These are phyloP conservation scores for Globisporangium solare DNA, from an alignment of 352 stramenopile genomes.

Conservation along the genomic window DNA sequence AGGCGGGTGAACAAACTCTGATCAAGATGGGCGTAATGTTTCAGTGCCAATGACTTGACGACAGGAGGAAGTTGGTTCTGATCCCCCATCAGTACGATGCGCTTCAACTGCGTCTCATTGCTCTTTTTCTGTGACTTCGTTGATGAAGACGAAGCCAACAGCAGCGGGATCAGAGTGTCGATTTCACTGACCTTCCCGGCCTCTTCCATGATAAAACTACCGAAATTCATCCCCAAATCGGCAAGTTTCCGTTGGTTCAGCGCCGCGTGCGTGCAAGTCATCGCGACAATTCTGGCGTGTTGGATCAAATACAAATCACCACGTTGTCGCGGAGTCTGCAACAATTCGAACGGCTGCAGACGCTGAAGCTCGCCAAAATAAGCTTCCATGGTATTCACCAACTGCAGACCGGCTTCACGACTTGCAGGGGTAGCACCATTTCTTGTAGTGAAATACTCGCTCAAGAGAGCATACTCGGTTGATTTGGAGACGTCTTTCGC, in stretches of 20 bases:
- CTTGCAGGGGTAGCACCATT: constrained; percentile 21
- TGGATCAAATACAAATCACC: constrained; percentile 95
- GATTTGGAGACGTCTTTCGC: constrained; percentile 13
- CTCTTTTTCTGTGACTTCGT: constrained; percentile 6
- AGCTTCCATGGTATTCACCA: constrained; percentile 65
- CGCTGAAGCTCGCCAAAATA: constrained; percentile 93
- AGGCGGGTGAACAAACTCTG: constrained; percentile 95
- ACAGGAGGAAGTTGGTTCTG: constrained; percentile 90
- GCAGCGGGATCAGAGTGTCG: constrained; percentile 89
- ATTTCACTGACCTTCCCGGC: constrained; percentile 93
- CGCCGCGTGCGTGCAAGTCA: constrained; percentile 95
- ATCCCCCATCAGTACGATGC: constrained; percentile 95
- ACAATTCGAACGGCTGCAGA: constrained; percentile 93
- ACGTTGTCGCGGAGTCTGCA: constrained; percentile 89
- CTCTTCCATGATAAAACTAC: constrained; percentile 95
- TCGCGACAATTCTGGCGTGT: constrained; percentile 92
- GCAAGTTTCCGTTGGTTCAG: constrained; percentile 84
- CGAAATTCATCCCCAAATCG: constrained; percentile 72
- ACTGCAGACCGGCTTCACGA: constrained; percentile 27
- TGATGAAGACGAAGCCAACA: constrained; percentile 65
- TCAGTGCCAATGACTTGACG: constrained; percentile 86
- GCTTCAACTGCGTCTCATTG: constrained; percentile 62
- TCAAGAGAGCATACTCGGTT: constrained; percentile 17
- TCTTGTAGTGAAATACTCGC: constrained; percentile 36
- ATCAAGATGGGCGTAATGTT: constrained; percentile 88